Percentiles rank a stretch among this genome's conserved stretches.
These are phyloP conservation scores for Crucihimalaya himalaica DNA, from an alignment of 345 rosid species.

Conservation along the genomic window DNA sequence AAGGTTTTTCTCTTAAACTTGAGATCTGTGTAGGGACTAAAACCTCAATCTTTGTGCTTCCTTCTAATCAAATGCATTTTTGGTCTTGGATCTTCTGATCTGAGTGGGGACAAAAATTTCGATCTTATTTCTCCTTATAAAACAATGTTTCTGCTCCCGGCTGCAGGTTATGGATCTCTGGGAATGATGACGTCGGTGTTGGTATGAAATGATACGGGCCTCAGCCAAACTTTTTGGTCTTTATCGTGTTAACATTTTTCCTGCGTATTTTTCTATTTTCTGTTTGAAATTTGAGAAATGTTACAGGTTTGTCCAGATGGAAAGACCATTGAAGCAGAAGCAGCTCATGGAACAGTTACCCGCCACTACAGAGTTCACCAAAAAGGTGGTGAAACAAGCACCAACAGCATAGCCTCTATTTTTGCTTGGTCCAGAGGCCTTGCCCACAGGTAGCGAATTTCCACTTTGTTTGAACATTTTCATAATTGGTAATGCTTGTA, in stretches of 20 bases:
- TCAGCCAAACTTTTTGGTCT: constrained; percentile 9
- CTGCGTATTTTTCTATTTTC: background rate
- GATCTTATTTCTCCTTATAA: background rate
- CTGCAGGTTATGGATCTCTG: constrained; percentile 90
- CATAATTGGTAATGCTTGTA: background rate
- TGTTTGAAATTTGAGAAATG: constrained; percentile 6
- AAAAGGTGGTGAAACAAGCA: constrained; percentile 88
- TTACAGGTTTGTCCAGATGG: constrained; percentile 93
- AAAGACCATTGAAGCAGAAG: constrained; percentile 85
- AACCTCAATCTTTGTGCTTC: background rate
- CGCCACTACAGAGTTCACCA: constrained; percentile 84
- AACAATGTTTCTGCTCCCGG: constrained; percentile 14
- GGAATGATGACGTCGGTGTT: constrained; percentile 96
- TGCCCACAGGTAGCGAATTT: constrained; percentile 59
- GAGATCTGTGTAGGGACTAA: constrained; percentile 4
- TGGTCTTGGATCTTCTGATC: constrained; percentile 62
- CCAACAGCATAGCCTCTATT: constrained; percentile 86
- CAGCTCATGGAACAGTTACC: constrained; percentile 88
- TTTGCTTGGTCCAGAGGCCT: constrained; percentile 92
- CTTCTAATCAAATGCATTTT: constrained; percentile 27
- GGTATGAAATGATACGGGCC: constrained; percentile 46
- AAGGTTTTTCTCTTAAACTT: constrained; percentile 52
- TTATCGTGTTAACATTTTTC: background rate
- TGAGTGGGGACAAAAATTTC: background rate
- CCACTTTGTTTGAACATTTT: background rate